Conservation (phyloP, 2,329 filamentous ascomycete species). For the Colletotrichum sojae region DNA sequence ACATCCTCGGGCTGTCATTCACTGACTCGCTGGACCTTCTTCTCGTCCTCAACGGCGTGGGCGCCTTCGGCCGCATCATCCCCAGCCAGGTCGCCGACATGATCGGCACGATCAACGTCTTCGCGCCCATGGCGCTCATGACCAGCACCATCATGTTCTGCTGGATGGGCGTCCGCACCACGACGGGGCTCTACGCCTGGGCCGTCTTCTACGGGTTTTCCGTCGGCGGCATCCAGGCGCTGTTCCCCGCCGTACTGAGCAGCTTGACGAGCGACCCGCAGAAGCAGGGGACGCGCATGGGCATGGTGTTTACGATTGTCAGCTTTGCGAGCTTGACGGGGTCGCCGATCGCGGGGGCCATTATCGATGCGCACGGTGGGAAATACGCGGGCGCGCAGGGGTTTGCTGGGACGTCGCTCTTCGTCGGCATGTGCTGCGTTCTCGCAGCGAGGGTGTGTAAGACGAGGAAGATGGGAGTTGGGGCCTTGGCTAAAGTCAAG, state of each 20-base stretch:
- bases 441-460: constrained; percentile 37
- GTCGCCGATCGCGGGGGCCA: constrained; percentile 53
- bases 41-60: constrained; percentile 67
- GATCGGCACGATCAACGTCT: constrained; percentile 65
- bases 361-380: constrained; percentile 45
- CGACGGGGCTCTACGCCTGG: constrained; percentile 47
- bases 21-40: constrained; percentile 59
- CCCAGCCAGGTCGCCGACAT: constrained; percentile 63
- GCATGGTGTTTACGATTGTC: constrained; percentile 59
- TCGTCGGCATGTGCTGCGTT: constrained; percentile 40
- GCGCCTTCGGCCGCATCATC: constrained; percentile 63
- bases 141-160: constrained; percentile 47
- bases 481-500: constrained; percentile 19
- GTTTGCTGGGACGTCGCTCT: constrained; percentile 40
- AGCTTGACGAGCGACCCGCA: constrained; percentile 56
- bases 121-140: constrained; percentile 55
- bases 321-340: constrained; percentile 59
- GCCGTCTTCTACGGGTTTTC: constrained; percentile 48
- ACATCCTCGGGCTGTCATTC: constrained; percentile 50
- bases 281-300: constrained; percentile 59
- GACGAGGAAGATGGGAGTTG: constrained; percentile 30
- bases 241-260: constrained; percentile 55
- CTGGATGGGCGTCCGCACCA: constrained; percentile 47
- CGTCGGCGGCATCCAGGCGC: constrained; percentile 47
- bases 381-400: constrained; percentile 45